A percentile compares a stretch with the other conserved stretches of the same genome.
Evolutionary conservation across 2,329 filamentous ascomycete species (phyloP).

Genomic region (Eurotiales sp.): DNA sequence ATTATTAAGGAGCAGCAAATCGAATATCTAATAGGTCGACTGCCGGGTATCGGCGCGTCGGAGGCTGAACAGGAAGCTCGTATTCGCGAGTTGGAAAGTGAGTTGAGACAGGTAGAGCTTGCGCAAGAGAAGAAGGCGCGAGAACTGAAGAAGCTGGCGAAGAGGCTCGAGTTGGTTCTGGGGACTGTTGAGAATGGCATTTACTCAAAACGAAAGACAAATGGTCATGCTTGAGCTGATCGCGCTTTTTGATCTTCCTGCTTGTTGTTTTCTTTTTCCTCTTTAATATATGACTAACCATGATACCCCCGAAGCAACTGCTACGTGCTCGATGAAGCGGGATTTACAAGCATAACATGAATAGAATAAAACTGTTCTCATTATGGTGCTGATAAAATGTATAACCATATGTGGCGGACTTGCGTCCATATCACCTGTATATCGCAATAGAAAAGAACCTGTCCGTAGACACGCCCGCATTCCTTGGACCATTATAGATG

Average conservation of each 20-base stretch:
- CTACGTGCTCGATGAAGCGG: background rate
- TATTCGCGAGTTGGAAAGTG: conserved; percentile 41
- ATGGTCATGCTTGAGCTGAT: background rate
- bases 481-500: background rate
- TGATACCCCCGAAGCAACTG: background rate
- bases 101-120: conserved; percentile 43
- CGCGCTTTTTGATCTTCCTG: background rate
- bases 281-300: background rate
- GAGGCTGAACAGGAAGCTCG: conserved; percentile 43
- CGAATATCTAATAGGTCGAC: conserved; percentile 44
- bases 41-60: conserved; percentile 44
- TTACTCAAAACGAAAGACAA: conserved; percentile 22
- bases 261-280: background rate
- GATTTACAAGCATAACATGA: too few relatives aligned
- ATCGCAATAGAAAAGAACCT: background rate
- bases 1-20: conserved; percentile 51
- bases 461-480: background rate
- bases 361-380: background rate
- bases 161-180: conserved; percentile 41
- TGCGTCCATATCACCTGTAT: conserved; percentile 15
- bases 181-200: conserved; percentile 36
- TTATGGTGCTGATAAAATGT: conserved; percentile 2
- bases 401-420: conserved; percentile 10
- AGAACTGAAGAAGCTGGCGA: conserved; percentile 40
- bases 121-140: conserved; percentile 38